Evolutionary conservation across 345 rosid genomes (phyloP), one percentile per base, ranked within the genome.

Genomic region (Sisymbrium altissimum): DNA sequence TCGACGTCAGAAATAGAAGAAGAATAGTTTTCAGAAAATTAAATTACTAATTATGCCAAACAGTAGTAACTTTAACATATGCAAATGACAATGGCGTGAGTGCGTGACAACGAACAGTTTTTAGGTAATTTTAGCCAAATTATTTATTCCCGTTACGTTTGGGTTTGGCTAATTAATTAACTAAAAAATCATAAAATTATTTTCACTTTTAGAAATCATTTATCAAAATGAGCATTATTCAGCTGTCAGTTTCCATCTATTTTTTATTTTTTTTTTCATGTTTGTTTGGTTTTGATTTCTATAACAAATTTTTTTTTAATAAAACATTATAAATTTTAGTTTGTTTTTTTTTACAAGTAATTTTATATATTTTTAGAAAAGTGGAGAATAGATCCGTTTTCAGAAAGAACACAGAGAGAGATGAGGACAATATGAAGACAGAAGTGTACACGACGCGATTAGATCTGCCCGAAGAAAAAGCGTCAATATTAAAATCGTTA

Each of bases 401-500:
- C 10, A 8, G 11, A 36, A 11, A 55, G 30, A 55, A 56, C 3
- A 38, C 3, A 50, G 5, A 15, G 18, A 68, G 40, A 68, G 18
- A 40, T 54, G 25, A 10, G 38, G 14, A 14, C 25, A 11, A 38
- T 25, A 39, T 13, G 53, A 41, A 68, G 64, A 17, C 32, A 29
- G 65, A 54, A 15, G 50, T 29, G 40, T 70, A 70, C 17, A 46
- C 9, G 33, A 62, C 21, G 32, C 63, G 12, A 56, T 40, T 63
- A 29, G 53, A 62, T 40, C 54, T 52, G 15, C 32, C 23, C n/a
- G 17, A 32, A 18, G 62, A 72, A 52, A 72, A 72, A 62, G 69
- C 19, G 53, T 12, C 23, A 62, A 19, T 72, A 39, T 40, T 63
- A 39, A 62, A 71, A 61, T 29, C 15, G 33, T 30, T 13, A 40